phyloP scores from a whole-genome alignment of 257 asterid species.

The Petrea volubilis region DNA sequence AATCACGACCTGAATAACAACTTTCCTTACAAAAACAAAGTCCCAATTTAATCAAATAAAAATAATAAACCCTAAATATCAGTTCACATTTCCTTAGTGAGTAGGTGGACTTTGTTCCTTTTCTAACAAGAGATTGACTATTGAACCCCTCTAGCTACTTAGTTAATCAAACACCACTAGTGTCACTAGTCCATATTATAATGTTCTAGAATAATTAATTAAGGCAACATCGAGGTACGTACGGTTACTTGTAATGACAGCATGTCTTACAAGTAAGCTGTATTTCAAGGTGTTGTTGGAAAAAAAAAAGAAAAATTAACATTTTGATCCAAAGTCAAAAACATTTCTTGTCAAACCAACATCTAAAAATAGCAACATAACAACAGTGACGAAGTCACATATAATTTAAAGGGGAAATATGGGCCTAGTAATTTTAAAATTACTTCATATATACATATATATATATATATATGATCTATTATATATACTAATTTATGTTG shows the following conservation, averaged over 20 bases:
- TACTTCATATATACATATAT: background rate
- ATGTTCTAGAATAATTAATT: conserved; percentile 27
- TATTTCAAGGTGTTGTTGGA: conserved; percentile 31
- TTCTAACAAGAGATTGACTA: conserved; percentile 71
- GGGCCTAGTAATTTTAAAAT: too few relatives aligned
- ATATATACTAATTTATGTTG: too few relatives aligned
- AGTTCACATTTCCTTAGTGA: conserved; percentile 39
- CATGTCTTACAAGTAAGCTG: conserved; percentile 36
- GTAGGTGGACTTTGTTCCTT: conserved; percentile 53
- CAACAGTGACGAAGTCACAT: too few relatives aligned
- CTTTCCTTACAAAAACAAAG: conserved; percentile 20
- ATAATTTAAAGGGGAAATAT: too few relatives aligned
- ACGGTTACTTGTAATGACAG: conserved; percentile 26
- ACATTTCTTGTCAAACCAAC: conserved; percentile 32
- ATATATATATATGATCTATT: too few relatives aligned
- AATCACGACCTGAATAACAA: conserved; percentile 22
- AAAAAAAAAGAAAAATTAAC: background rate
- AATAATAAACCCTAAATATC: background rate
- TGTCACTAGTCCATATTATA: conserved; percentile 9
- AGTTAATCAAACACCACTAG: conserved; percentile 29
- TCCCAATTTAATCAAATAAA: background rate
- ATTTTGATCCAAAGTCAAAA: conserved; percentile 32
- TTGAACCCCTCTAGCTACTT: conserved; percentile 14
- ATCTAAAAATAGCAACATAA: conserved; percentile 1
- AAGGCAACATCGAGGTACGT: background rate